phyloP scores from a whole-genome alignment of 1,139 yeast species.

The Kurtzmaniella quercitrusa region DNA sequence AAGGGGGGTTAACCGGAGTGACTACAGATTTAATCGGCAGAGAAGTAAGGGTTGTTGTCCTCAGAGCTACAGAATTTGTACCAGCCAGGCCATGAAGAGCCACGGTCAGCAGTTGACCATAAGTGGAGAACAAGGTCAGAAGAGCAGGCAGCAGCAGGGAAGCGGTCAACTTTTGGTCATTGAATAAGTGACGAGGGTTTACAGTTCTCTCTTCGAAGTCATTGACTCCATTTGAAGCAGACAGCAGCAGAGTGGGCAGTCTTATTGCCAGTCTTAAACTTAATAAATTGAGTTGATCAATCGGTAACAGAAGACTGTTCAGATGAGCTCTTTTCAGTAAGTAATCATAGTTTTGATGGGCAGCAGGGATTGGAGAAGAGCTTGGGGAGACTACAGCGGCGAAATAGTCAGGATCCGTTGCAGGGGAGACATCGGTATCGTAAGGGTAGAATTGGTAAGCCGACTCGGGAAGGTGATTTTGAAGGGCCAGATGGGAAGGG shows the following conservation, averaged over 20 bases:
- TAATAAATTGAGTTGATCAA: conserved; percentile 29
- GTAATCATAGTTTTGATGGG: conserved; percentile 7
- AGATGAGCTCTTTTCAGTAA: conserved; percentile 10
- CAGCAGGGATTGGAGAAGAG: conserved; percentile 1
- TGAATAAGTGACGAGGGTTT: conserved; percentile 30
- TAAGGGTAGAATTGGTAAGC: conserved; percentile 5
- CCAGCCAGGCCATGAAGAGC: conserved; percentile 8
- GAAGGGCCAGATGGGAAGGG: neutral
- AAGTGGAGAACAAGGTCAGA: conserved; percentile 8
- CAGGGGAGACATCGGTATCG: neutral
- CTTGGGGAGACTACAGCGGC: conserved; percentile 7
- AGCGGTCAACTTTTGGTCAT: conserved; percentile 11
- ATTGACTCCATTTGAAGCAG: neutral
- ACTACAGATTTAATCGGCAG: neutral
- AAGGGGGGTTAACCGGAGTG: neutral
- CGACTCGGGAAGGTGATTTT: conserved; percentile 1
- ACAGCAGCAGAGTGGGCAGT: conserved; percentile 2
- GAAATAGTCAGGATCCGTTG: conserved; percentile 3
- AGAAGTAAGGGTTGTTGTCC: no score
- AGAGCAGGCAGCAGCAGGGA: conserved; percentile 12
- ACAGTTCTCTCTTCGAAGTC: conserved; percentile 24
- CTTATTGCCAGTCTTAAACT: conserved; percentile 13
- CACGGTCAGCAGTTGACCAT: conserved; percentile 8
- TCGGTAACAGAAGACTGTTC: conserved; percentile 15
- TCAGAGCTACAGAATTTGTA: neutral